phyloP scores from a whole-genome alignment of 371 early-diverging fungal genomes.

The Mortierella sp. region DNA sequence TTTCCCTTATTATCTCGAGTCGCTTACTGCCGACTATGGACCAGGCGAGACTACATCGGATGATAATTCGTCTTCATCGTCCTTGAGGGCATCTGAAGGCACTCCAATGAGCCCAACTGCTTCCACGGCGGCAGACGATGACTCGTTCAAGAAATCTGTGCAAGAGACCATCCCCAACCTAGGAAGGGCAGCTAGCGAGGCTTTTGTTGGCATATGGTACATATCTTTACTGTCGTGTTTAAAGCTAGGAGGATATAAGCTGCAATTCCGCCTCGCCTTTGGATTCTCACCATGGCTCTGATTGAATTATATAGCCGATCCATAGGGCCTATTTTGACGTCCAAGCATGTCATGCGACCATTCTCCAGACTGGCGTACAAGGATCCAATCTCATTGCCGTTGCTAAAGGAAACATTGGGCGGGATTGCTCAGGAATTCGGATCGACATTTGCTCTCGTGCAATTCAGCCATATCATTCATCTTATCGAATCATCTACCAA shows the following conservation, averaged over 20 bases:
- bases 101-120: background rate
- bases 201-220: constrained; percentile 62
- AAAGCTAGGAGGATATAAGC: too few relatives aligned
- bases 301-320: constrained; percentile 37
- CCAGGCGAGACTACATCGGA: constrained; percentile 14
- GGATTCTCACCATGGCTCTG: background rate
- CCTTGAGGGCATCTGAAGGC: constrained; percentile 5
- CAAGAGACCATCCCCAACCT: constrained; percentile 20
- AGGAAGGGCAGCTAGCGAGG: constrained; percentile 59
- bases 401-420: constrained; percentile 58
- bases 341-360: constrained; percentile 71
- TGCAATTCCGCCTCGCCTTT: too few relatives aligned
- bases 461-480: constrained; percentile 66
- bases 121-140: constrained; percentile 33
- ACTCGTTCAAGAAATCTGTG: constrained; percentile 10
- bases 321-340: constrained; percentile 68
- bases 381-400: constrained; percentile 57
- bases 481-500: constrained; percentile 53
- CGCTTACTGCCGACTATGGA: constrained; percentile 56
- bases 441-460: constrained; percentile 71
- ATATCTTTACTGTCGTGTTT: too few relatives aligned
- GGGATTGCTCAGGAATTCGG: constrained; percentile 67
- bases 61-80: constrained; percentile 30
- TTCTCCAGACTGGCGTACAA: constrained; percentile 66
- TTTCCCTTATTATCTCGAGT: constrained; percentile 70